phyloP scores from a whole-genome alignment of 2,329 filamentous ascomycete species.

The Beauveria sp. region DNA sequence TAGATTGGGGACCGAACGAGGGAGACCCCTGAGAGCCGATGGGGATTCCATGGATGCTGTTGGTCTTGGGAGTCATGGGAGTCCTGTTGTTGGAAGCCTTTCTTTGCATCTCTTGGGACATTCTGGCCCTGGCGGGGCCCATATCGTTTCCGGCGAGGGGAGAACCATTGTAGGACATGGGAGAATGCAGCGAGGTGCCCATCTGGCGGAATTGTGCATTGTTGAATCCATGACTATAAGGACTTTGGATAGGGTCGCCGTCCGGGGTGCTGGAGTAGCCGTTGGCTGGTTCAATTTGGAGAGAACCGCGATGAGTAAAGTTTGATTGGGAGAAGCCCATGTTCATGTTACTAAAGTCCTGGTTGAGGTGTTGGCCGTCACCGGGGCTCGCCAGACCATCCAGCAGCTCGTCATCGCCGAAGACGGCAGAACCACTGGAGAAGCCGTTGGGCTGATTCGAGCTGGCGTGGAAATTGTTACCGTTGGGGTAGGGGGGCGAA shows the following conservation, averaged over 20 bases:
- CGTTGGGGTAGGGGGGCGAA: constrained; percentile 50
- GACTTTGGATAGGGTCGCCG: constrained; percentile 84
- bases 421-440: constrained; percentile 67
- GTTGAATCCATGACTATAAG: constrained; percentile 72
- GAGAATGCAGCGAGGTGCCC: constrained; percentile 39
- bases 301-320: constrained; percentile 48
- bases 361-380: constrained; percentile 43
- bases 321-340: constrained; percentile 49
- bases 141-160: constrained; percentile 38
- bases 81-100: constrained; percentile 68
- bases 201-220: constrained; percentile 66
- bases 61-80: constrained; percentile 83
- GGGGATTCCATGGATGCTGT: constrained; percentile 63
- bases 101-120: constrained; percentile 58
- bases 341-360: constrained; percentile 50
- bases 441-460: constrained; percentile 62
- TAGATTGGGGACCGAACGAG: constrained; percentile 69
- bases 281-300: constrained; percentile 60
- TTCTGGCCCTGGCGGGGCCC: constrained; percentile 44
- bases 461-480: constrained; percentile 46
- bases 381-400: constrained; percentile 59
- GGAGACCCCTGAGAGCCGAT: constrained; percentile 60
- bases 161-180: constrained; percentile 32
- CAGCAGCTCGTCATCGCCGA: constrained; percentile 82
- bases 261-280: constrained; percentile 89